Evolutionary conservation across 148 eudicot genomes (phyloP), one percentile per base, ranked within the genome.

Genomic region (Rhododendron ovatum): DNA sequence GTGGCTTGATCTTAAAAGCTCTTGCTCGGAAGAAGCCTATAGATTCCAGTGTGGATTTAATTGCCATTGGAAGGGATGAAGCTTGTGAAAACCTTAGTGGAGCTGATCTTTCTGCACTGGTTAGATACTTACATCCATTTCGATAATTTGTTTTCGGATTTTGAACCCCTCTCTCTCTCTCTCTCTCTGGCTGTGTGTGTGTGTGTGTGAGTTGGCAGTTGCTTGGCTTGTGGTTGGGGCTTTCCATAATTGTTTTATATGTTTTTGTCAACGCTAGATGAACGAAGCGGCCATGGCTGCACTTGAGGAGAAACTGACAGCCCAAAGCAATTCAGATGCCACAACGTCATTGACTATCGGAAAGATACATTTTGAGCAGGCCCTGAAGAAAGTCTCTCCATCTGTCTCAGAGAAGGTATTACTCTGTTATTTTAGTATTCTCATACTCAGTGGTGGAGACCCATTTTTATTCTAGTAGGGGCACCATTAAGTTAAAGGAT

Each of bases 21-120:
- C 89, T 93, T 78, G 87, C 88, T 43, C 89, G 94, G 86, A 92
- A 84, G 50, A 94, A 94, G 86, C 96, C 93, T 17, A 73, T 96
- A 83, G 98, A 95, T 88, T 79, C 89, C 65, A 86, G 84, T 79
- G 95, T 96, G 35, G 96, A 96, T 92, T 91, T 96, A 87, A 86
- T 91, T 82, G 92, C 93, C 50, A 81, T 96, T 45, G 99, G 92
- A 39, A 89, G 57, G 85, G 90, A 89, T 76, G 84, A 86, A 39
- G 89, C 90, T 78, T 93, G 96, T 88, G 90, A 91, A 74, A 91
- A 91, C 88, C 83, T 96, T 51, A 96, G 98, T 83, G 99, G 99
- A 78, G 98, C 98, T 77, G 99, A 96, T 89, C 99, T 96, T 83
- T 81, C 91, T 86, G 94, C 96, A 41, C 89, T 96, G 95, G 99